These are phyloP conservation scores for Mycena latifolia DNA, from an alignment of 768 basidiomycete genomes.

Conservation along the genomic window DNA sequence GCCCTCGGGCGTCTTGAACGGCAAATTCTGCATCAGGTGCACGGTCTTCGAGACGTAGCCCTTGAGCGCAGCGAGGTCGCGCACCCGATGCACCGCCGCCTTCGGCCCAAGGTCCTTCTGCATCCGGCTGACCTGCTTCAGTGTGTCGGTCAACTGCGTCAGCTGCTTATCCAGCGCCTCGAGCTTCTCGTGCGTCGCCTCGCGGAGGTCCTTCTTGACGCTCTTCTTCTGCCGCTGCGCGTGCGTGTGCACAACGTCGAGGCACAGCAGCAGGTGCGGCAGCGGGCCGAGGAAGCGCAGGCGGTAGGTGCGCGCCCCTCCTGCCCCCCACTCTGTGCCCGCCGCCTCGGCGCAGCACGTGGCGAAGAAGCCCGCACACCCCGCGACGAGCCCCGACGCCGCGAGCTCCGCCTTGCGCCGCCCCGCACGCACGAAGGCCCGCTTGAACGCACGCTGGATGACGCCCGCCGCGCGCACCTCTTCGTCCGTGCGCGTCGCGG, in stretches of 20 bases:
- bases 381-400: conserved; percentile 33
- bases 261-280: conserved; percentile 55
- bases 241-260: conserved; percentile 48
- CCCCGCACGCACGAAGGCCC: conserved; percentile 12
- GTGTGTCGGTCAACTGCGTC: conserved; percentile 40
- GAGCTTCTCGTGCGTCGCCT: conserved; percentile 48
- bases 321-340: conserved; percentile 40
- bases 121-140: conserved; percentile 43
- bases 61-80: conserved; percentile 43
- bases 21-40: conserved; percentile 43
- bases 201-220: conserved; percentile 44
- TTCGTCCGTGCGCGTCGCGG: conserved; percentile 39
- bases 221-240: conserved; percentile 45
- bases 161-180: conserved; percentile 47
- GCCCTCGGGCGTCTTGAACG: conserved; percentile 34
- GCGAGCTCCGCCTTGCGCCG: conserved; percentile 31
- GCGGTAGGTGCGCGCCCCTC: conserved; percentile 50
- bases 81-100: conserved; percentile 43
- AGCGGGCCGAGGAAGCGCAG: conserved; percentile 52
- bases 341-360: conserved; percentile 34
- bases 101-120: conserved; percentile 47
- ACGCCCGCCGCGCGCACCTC: conserved; percentile 41
- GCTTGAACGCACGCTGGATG: conserved; percentile 39
- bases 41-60: conserved; percentile 41
- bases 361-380: conserved; percentile 41